Base-by-base conservation (phyloP, 306 rosid genomes). In the Quercus aquifolioides region DNA sequence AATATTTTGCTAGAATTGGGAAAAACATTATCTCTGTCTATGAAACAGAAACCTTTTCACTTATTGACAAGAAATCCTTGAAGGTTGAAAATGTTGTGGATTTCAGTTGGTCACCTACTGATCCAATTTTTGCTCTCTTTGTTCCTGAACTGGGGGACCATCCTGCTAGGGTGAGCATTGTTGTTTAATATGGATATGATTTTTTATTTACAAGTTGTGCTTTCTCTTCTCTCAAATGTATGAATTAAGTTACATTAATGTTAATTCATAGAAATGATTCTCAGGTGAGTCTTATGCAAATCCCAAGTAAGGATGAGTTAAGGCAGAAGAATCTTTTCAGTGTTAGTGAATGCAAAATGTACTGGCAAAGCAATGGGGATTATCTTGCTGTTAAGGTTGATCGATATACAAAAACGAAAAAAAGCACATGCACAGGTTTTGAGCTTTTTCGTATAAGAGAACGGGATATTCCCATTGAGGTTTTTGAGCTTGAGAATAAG, bases 81-180 rank as follows among this genome's bases (percentile, higher is more conserved):
- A 89, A 92, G 87, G 93, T 90, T 80, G 98, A 94, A 70, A 92
- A 91, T 82, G 94, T 94, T 31, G 80, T 92, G 93, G 97, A 94
- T 78, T 94, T 94, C 81, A 23, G 91, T 84, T 94, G 98, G 98
- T 92, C 98, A 13, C 97, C 97, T 12, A 86, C 94, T 18, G 98
- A 94, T 85, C 92, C 94, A 14, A 94, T 92, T 81, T 87, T 94
- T 74, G 82, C 97, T 18, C 89, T 94, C 38, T 88, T 86, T 85
- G 97, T 94, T 89, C 98, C 98, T 3, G 98, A 94, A 80, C 79
- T 87, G 78, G 97, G 98, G 20, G 92, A 94, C 85, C 98, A 92
- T 69, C 98, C 98, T 59, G 98, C 98, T 43, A 87, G 93, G 89
- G 98, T 94, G 82, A 46, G 89, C 73, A 17, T 71, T 30, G 68